Evolutionary conservation across 345 rosid genomes (phyloP).

Genomic region (Raphanus raphanistrum): DNA sequence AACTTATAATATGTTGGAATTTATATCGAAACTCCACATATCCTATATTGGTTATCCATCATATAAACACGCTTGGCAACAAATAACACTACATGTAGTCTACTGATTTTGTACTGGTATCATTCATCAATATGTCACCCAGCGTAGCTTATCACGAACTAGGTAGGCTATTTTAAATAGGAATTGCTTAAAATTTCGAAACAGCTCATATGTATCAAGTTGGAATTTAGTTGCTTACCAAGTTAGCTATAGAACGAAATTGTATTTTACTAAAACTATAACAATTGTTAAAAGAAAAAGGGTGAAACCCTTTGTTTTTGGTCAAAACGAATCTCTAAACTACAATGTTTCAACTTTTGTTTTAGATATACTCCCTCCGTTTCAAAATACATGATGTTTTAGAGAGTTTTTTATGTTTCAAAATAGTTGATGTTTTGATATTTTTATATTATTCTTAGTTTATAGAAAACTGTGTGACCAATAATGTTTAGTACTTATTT

Average conservation of each 20-base stretch:
- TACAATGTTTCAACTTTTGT: neutral
- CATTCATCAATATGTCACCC: neutral
- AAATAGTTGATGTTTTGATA: too few species aligned
- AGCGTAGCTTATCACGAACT: neutral
- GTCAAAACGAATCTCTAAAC: neutral
- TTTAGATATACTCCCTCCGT: neutral
- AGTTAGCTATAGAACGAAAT: neutral
- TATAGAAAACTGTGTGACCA: too few species aligned
- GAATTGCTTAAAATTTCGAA: neutral
- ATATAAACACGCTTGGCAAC: neutral
- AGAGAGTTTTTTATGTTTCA: too few species aligned
- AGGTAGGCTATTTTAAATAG: neutral
- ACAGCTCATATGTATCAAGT: neutral
- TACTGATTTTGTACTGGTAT: neutral
- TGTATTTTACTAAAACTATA: neutral
- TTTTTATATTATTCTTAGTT: too few species aligned
- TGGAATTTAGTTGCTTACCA: neutral
- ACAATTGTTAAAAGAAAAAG: neutral
- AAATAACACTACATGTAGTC: neutral
- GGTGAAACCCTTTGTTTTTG: neutral
- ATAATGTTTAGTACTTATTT: too few species aligned
- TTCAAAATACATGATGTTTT: too few species aligned
- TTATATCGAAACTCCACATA: neutral
- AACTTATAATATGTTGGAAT: neutral
- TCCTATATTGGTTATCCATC: neutral